These are phyloP conservation scores for Dendrocalamus sinicus DNA, from an alignment of 176 grass and related monocot genomes.

Conservation along the genomic window DNA sequence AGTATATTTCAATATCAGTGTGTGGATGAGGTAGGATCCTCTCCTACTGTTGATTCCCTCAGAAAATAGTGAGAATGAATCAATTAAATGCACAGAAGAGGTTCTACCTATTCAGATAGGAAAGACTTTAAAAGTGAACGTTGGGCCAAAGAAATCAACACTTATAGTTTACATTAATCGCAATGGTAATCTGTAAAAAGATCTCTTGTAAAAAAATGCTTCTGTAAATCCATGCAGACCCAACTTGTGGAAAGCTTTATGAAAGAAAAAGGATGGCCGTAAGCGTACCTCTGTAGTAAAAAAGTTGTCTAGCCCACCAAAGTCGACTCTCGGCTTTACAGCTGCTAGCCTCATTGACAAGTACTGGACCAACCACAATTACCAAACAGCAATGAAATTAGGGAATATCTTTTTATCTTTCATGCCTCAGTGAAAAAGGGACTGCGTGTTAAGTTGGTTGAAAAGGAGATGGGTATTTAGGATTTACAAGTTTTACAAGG, in stretches of 20 bases:
- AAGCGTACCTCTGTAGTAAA: constrained; percentile 63
- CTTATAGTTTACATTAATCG: constrained; percentile 13
- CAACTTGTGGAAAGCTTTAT: constrained; percentile 23
- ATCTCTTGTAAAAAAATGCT: not conserved
- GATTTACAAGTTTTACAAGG: not conserved
- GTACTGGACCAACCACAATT: constrained; percentile 56
- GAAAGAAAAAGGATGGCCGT: not conserved
- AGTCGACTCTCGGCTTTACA: constrained; percentile 81
- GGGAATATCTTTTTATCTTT: not conserved
- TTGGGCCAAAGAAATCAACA: constrained; percentile 5
- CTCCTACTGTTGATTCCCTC: not conserved
- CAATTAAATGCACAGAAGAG: not conserved
- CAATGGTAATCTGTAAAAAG: not conserved
- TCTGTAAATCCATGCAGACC: constrained; percentile 6
- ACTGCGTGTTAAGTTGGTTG: not conserved
- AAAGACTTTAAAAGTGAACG: not conserved
- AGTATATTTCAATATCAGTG: not conserved
- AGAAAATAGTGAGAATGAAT: constrained; percentile 10
- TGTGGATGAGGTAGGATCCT: constrained; percentile 34
- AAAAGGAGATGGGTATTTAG: not conserved
- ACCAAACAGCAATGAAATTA: constrained; percentile 25
- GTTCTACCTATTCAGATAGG: not conserved
- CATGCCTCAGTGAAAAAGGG: not conserved
- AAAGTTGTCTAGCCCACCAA: constrained; percentile 74
- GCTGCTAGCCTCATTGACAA: constrained; percentile 89